Percentiles rank a stretch among this genome's conserved stretches.
Conservation (phyloP, 495 filamentous ascomycete genomes). For the Niebla homalea region DNA sequence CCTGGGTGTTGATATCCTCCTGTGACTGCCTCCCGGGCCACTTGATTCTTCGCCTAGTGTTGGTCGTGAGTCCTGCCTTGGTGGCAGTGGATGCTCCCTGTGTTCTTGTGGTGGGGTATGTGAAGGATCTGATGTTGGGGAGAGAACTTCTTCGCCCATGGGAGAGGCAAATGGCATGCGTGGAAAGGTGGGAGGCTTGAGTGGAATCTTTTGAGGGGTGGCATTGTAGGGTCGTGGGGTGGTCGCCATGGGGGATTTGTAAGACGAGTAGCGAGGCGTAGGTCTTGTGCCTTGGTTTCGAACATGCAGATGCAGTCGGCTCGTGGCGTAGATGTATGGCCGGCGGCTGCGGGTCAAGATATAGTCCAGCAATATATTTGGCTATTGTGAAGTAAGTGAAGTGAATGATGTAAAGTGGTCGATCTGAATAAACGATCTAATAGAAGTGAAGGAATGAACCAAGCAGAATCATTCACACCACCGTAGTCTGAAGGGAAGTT, state of each 20-base stretch:
- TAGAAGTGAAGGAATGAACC: no score
- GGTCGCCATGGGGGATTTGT: conserved; percentile 5
- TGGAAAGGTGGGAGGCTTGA: conserved; percentile 3
- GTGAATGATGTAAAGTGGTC: no score
- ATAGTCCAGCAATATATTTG: no score
- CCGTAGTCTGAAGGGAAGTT: no score
- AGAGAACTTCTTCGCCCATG: conserved; percentile 16
- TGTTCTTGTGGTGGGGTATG: conserved; percentile 8
- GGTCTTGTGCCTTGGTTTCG: no score
- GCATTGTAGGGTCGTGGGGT: conserved; percentile 9
- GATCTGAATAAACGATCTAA: no score
- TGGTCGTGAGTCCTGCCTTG: background rate
- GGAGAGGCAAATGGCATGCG: conserved; percentile 18
- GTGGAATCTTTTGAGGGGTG: conserved; percentile 11
- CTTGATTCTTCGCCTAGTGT: background rate
- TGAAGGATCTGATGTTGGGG: conserved; percentile 14
- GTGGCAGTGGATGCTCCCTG: background rate
- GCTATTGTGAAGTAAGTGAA: no score
- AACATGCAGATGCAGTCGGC: no score
- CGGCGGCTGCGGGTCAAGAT: no score
- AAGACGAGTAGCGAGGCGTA: background rate
- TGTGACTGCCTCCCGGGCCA: background rate
- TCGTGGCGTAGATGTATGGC: no score
- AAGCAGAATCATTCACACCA: no score
- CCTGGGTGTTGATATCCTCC: background rate